A percentile compares a stretch with the other conserved stretches of the same genome.
phyloP scores from a whole-genome alignment of 768 basidiomycete species.

The Tricholoma matsutake region DNA sequence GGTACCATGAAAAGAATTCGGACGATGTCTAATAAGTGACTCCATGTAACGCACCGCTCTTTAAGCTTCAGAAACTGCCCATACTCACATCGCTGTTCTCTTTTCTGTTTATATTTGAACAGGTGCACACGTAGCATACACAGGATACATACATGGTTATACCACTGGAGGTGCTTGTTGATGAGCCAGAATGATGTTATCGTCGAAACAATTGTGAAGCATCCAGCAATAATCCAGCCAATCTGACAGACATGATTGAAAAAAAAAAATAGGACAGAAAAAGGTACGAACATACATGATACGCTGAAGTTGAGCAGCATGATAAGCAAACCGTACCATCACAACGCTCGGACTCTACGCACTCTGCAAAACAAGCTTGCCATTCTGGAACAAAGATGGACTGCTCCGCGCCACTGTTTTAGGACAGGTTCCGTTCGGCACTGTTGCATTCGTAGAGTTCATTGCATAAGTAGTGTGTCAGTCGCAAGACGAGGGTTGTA shows the following conservation, averaged over 20 bases:
- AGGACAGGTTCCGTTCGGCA: constrained; percentile 30
- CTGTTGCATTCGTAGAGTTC: constrained; percentile 3
- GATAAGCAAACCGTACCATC: neutral
- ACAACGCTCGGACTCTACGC: constrained; percentile 10
- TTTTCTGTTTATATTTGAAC: constrained; percentile 41
- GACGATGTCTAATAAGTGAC: constrained; percentile 51
- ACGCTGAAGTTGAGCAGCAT: constrained; percentile 33
- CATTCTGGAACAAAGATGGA: constrained; percentile 60
- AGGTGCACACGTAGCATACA: neutral
- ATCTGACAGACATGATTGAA: constrained; percentile 36
- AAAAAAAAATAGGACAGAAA: neutral
- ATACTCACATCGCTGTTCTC: constrained; percentile 60
- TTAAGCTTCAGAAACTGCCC: neutral
- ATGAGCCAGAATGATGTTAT: constrained; percentile 72
- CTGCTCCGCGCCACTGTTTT: constrained; percentile 41
- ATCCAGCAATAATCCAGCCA: constrained; percentile 66
- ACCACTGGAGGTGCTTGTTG: constrained; percentile 67
- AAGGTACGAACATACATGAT: constrained; percentile 44
- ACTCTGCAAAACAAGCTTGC: constrained; percentile 62
- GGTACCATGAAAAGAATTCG: constrained; percentile 79
- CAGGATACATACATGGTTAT: constrained; percentile 54
- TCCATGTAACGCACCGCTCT: neutral
- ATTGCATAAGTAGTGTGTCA: too few relatives aligned
- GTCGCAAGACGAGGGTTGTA: too few relatives aligned
- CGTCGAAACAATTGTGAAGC: constrained; percentile 55